Base-by-base conservation (phyloP, 202 grass and related monocot genomes). In the Panicum virgatum region DNA sequence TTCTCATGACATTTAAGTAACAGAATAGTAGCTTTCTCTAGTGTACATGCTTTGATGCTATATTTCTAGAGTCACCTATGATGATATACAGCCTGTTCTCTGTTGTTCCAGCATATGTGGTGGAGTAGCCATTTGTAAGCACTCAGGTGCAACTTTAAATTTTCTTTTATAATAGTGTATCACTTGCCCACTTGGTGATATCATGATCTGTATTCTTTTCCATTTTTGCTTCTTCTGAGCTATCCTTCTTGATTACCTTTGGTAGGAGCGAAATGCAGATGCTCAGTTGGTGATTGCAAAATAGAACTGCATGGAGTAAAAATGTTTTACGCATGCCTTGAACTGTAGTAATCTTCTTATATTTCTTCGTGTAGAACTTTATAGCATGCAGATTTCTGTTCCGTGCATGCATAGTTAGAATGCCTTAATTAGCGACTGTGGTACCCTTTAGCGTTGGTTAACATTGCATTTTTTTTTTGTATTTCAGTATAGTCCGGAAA, bases 401-500 rank as follows among this genome's bases (percentile, higher is more conserved):
- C 80, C 40, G 11, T 7, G 9, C 38, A n/a, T 7, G 56, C 22
- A 6, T 89, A n/a, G 23, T 63, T 69, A 72, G n/a, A 64, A 20
- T 77, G 45, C 43, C 36, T 48, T 53, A 27, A 29, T 18, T 53
- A 30, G 26, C 36, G 20, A 62, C 1, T 39, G 61, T 71, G 20
- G 25, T 53, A 16, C 8, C 26, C 0, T 71, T 12, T 18, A 15
- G 34, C 56, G 27, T 50, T 63, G 73, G 39, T 44, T 80, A 44
- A 53, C 32, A 45, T 7, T 72, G 3, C 51, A 32, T 77, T 82
- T 22, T 56, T 20, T 58, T 25, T 57, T 0, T 12, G 37, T 86
- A 23, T 34, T 68, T 83, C 84, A 98, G 96, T 89, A 90, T 96
- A 85, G 91, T 96, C 20, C 68, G 82, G 46, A 99, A 99, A 85